These are phyloP conservation scores for Alternaria consortialis DNA, from an alignment of 2,329 filamentous ascomycete species.

Conservation along the genomic window DNA sequence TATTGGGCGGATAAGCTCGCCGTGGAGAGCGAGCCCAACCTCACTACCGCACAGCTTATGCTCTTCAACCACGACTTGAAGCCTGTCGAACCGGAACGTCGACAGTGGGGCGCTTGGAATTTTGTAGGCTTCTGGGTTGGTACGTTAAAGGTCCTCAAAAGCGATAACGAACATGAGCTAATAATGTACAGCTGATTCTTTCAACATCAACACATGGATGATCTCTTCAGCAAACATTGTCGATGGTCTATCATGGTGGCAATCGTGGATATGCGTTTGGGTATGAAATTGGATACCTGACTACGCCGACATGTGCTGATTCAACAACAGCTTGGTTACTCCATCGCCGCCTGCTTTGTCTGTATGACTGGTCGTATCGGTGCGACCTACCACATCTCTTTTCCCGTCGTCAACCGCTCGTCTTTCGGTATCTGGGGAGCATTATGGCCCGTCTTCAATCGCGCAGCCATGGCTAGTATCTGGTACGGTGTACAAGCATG, in stretches of 20 bases:
- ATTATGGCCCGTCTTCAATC: slow-evolving; percentile 88
- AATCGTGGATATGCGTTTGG: slow-evolving; percentile 81
- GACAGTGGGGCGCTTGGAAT: slow-evolving; percentile 87
- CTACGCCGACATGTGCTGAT: slow-evolving; percentile 7
- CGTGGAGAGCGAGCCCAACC: slow-evolving; percentile 77
- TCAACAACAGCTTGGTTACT: slow-evolving; percentile 69
- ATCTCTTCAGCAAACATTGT: slow-evolving; percentile 85
- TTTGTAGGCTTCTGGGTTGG: slow-evolving; percentile 88
- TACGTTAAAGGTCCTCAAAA: slow-evolving; percentile 23
- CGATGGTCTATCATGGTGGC: slow-evolving; percentile 86
- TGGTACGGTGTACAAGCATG: slow-evolving; percentile 89
- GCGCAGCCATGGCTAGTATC: slow-evolving; percentile 85
- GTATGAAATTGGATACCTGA: slow-evolving; percentile 24
- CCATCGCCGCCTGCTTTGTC: slow-evolving; percentile 74
- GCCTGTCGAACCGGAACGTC: slow-evolving; percentile 75
- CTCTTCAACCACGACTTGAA: slow-evolving; percentile 86
- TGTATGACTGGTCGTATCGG: slow-evolving; percentile 83
- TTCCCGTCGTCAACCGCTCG: slow-evolving; percentile 79
- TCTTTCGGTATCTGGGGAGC: slow-evolving; percentile 91
- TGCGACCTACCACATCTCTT: slow-evolving; percentile 86
- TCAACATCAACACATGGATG: slow-evolving; percentile 83
- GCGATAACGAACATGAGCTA: slow-evolving; percentile 11
- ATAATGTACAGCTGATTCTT: slow-evolving; percentile 51
- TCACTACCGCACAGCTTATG: slow-evolving; percentile 83
- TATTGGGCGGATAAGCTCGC: slow-evolving; percentile 67